Evolutionary conservation across 495 filamentous ascomycete genomes (phyloP).

Genomic region (Evernia prunastri): DNA sequence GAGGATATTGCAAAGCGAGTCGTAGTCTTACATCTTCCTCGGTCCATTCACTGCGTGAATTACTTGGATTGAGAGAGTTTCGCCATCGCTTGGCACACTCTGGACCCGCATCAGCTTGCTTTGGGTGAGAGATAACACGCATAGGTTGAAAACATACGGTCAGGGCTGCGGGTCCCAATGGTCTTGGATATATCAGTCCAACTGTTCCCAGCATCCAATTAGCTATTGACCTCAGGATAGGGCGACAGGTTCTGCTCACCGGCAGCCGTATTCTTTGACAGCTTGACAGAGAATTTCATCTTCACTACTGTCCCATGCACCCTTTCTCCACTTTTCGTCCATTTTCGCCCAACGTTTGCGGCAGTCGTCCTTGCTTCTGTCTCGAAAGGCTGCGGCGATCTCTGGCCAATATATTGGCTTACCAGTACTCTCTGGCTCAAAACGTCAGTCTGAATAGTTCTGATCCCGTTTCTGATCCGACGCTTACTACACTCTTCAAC

Average conservation of each 20-base stretch:
- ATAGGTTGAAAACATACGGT: slow-evolving; percentile 3
- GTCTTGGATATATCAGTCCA: slow-evolving; percentile 11
- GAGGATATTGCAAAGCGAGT: not conserved
- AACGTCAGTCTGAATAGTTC: not conserved
- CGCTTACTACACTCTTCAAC: slow-evolving; percentile 10
- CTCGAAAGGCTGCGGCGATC: slow-evolving; percentile 10
- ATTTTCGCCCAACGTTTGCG: slow-evolving; percentile 17
- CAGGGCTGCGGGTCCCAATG: slow-evolving; percentile 11
- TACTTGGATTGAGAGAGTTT: slow-evolving; percentile 8
- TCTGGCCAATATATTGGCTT: slow-evolving; percentile 5
- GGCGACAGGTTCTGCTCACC: not conserved
- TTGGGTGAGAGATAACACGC: not conserved
- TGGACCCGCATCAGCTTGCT: not conserved
- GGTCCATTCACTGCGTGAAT: slow-evolving; percentile 11
- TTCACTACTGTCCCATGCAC: slow-evolving; percentile 24
- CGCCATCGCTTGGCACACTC: slow-evolving; percentile 15
- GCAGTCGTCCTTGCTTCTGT: slow-evolving; percentile 14
- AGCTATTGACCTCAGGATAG: not conserved
- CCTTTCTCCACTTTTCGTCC: slow-evolving; percentile 18
- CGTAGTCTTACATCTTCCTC: slow-evolving; percentile 6
- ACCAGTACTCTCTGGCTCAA: not conserved
- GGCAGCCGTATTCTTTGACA: slow-evolving; percentile 23
- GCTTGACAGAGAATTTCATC: slow-evolving; percentile 26
- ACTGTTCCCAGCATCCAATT: slow-evolving; percentile 2
- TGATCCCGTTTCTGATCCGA: not conserved